phyloP scores from a whole-genome alignment of 768 basidiomycete genomes.

The Podaxis sp. region DNA sequence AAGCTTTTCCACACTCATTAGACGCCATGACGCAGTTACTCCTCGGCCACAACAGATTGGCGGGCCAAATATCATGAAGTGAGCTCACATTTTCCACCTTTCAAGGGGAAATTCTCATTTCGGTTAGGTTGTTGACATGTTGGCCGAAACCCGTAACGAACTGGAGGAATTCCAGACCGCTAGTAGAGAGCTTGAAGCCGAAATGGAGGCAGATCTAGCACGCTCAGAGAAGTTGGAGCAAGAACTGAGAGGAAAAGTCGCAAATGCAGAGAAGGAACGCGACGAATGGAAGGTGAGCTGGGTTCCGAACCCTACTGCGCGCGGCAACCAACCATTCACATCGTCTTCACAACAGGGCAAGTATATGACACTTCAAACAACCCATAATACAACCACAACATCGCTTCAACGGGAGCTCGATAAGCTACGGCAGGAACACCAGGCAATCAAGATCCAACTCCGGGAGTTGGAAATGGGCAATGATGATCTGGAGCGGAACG shows the following conservation, averaged over 20 bases:
- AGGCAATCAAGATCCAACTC: conserved; percentile 68
- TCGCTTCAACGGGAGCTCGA: conserved; percentile 93
- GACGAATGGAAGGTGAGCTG: conserved; percentile 90
- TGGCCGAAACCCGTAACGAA: conserved; percentile 80
- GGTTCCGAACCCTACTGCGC: background rate
- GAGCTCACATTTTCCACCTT: conserved; percentile 15
- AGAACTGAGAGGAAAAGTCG: conserved; percentile 72
- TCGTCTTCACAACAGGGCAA: conserved; percentile 50
- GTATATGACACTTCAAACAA: conserved; percentile 86
- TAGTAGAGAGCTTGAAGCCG: conserved; percentile 90
- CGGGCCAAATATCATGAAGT: conserved; percentile 76
- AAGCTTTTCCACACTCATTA: conserved; percentile 20
- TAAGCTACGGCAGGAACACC: conserved; percentile 72
- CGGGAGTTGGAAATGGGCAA: conserved; percentile 96
- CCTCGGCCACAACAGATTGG: conserved; percentile 64
- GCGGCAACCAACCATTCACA: conserved; percentile 13
- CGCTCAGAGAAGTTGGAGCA: conserved; percentile 83
- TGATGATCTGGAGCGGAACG: conserved; percentile 94
- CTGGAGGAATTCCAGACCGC: conserved; percentile 86
- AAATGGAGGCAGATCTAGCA: conserved; percentile 88
- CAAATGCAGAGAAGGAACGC: conserved; percentile 69
- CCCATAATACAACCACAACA: conserved; percentile 85
- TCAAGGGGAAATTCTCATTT: background rate
- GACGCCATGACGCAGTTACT: conserved; percentile 43
- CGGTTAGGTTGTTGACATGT: conserved; percentile 70